These are phyloP conservation scores for Dendrocalamus sinicus DNA, from an alignment of 176 grass and related monocot genomes.

Conservation along the genomic window DNA sequence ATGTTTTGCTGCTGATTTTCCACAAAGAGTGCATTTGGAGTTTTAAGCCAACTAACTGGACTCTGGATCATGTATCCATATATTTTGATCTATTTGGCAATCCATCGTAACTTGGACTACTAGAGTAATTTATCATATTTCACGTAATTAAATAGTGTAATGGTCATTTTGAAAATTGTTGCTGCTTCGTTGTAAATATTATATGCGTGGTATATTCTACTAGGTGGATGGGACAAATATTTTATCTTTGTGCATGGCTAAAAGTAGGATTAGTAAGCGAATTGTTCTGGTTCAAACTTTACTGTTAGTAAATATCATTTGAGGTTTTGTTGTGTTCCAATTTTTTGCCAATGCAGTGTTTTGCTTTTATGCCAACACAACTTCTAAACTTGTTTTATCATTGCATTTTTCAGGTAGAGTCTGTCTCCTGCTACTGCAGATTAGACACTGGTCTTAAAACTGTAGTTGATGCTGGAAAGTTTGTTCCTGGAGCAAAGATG, in stretches of 20 bases:
- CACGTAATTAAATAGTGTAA: background rate
- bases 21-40: background rate
- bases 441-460: slow-evolving; percentile 86
- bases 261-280: background rate
- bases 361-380: slow-evolving; percentile 3
- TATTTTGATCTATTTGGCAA: background rate
- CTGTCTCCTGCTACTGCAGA: slow-evolving; percentile 80
- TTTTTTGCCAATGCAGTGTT: slow-evolving; percentile 4
- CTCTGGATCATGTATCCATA: background rate
- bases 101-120: background rate
- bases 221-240: background rate
- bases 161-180: background rate
- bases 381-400: slow-evolving; percentile 4
- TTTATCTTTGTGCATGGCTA: background rate
- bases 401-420: slow-evolving; percentile 69
- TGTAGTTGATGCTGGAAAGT: slow-evolving; percentile 81
- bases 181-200: background rate
- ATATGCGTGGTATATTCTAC: background rate
- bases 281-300: slow-evolving; percentile 4
- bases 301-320: background rate
- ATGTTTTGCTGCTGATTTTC: background rate
- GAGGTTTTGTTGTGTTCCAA: background rate
- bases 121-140: background rate
- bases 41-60: background rate
- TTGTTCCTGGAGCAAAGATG: slow-evolving; percentile 78